Conservation (phyloP, 2,329 filamentous ascomycete species). For the Xylariaceae sp. region DNA sequence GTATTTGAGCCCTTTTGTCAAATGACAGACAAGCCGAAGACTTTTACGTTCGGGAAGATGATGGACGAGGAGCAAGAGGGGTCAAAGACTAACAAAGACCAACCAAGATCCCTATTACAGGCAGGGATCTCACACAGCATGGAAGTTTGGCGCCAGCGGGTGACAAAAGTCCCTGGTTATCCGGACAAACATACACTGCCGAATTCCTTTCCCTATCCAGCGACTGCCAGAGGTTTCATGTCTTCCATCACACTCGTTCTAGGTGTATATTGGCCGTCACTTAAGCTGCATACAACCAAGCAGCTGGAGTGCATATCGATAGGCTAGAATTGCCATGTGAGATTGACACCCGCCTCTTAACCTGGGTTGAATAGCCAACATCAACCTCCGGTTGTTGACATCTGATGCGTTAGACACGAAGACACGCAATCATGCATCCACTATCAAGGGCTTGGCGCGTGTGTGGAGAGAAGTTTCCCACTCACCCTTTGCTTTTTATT, state of each 20-base stretch:
- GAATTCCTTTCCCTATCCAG: conserved; percentile 11
- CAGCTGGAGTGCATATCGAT: conserved; percentile 15
- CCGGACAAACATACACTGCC: conserved; percentile 16
- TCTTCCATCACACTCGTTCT: conserved; percentile 18
- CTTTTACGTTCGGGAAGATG: conserved; percentile 13
- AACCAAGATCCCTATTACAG: conserved; percentile 19
- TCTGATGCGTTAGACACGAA: conserved; percentile 11
- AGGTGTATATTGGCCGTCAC: conserved; percentile 19
- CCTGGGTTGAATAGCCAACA: conserved; percentile 15
- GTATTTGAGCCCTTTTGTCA: conserved; percentile 20
- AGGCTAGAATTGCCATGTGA: conserved; percentile 23
- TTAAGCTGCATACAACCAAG: conserved; percentile 25
- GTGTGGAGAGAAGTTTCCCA: conserved; percentile 23
- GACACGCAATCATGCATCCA: conserved; percentile 31
- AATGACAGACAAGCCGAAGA: conserved; percentile 17
- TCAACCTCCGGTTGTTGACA: conserved; percentile 16
- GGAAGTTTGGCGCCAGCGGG: conserved; percentile 9
- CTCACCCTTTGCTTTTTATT: conserved; percentile 6
- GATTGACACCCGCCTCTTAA: conserved; percentile 21
- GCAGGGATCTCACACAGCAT: conserved; percentile 26
- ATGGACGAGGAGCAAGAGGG: conserved; percentile 22
- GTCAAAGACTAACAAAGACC: conserved; percentile 22
- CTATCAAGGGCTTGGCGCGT: conserved; percentile 26
- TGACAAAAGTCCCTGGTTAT: conserved; percentile 11
- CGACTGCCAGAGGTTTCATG: conserved; percentile 14